These are phyloP conservation scores for Candida manassasensis DNA, from an alignment of 805 yeast species.

Conservation along the genomic window DNA sequence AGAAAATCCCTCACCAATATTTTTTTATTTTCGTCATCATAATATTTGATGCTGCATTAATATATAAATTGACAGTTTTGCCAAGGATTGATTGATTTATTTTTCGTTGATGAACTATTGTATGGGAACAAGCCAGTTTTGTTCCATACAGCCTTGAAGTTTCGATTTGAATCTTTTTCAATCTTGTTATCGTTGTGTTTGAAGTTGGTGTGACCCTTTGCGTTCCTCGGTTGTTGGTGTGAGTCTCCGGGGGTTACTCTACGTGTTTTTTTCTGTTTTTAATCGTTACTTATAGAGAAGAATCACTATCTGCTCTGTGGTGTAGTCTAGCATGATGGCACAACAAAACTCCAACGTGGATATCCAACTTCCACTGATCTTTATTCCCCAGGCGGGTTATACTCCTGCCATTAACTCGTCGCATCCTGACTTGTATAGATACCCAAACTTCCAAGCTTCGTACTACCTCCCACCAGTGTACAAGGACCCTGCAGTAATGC, in stretches of 20 bases:
- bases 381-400: conserved; percentile 1
- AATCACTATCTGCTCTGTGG: no score
- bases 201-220: no score
- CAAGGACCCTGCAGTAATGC: conserved; percentile 1
- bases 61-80: conserved; percentile 6
- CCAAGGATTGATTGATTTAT: conserved; percentile 1
- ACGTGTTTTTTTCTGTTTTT: no score
- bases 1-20: not conserved
- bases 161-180: no score
- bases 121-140: no score
- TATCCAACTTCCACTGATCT: conserved; percentile 4
- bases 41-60: not conserved
- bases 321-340: conserved; percentile 5
- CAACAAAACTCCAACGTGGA: conserved; percentile 4
- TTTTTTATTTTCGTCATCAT: not conserved
- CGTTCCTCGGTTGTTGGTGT: no score
- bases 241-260: no score
- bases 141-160: no score
- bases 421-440: conserved; percentile 2
- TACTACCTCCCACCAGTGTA: conserved; percentile 5
- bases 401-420: not conserved
- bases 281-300: no score
- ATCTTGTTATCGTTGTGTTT: no score
- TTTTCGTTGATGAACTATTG: not conserved
- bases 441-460: not conserved